Evolutionary conservation across 2,329 filamentous ascomycete species (phyloP).

Genomic region (Botrytis medusae): DNA sequence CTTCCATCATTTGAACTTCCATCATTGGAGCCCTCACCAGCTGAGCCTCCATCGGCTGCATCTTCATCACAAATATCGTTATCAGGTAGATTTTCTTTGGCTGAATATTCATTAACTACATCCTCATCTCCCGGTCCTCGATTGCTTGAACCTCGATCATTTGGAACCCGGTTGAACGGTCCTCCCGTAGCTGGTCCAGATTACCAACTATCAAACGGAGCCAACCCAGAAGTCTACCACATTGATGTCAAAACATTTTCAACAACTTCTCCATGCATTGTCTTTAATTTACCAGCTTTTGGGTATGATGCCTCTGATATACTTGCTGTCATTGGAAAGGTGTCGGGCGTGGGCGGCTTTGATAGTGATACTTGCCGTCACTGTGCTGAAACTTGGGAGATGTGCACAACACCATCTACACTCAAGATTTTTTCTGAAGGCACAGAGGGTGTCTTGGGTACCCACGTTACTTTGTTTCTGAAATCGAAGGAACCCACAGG

Average conservation of each 20-base stretch:
- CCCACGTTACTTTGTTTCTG: too few relatives aligned
- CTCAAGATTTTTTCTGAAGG: neutral
- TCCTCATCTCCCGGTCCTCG: too few relatives aligned
- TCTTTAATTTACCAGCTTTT: neutral
- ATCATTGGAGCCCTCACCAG: neutral
- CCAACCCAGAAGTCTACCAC: neutral
- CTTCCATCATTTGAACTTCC: neutral
- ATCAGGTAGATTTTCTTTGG: neutral
- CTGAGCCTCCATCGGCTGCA: neutral
- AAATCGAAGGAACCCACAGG: too few relatives aligned
- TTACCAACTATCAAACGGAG: neutral
- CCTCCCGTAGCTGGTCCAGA: neutral
- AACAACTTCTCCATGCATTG: neutral
- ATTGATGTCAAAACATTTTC: neutral
- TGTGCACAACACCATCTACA: neutral
- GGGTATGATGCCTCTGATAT: neutral
- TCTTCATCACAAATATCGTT: neutral
- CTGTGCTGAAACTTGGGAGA: neutral
- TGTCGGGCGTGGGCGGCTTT: neutral
- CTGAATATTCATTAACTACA: neutral
- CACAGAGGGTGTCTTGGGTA: neutral
- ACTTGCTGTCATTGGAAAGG: neutral
- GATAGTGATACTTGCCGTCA: neutral
- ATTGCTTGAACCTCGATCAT: neutral
- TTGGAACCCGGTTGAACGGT: neutral